Percentiles rank a stretch among this genome's conserved stretches.
Conservation (phyloP, 257 asterid genomes). For the Cinchona pubescens region DNA sequence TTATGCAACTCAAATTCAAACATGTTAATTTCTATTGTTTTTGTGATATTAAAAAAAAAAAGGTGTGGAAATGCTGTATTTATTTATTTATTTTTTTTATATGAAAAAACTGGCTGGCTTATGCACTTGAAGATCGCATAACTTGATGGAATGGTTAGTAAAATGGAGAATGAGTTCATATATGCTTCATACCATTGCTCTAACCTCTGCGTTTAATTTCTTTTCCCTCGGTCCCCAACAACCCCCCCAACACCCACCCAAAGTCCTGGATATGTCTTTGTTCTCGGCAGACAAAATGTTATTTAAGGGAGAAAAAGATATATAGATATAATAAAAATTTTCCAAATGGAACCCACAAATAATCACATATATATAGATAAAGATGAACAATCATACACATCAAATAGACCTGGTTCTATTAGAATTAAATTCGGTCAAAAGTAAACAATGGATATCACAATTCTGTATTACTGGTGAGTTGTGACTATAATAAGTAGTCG, state of each 20-base stretch:
- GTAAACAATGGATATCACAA: too few species aligned
- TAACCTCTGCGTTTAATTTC: background rate
- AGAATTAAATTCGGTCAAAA: background rate
- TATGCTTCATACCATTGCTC: background rate
- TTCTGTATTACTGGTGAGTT: background rate
- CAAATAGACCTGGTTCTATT: background rate
- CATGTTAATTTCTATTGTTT: too few species aligned
- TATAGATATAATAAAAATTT: background rate
- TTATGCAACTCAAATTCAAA: too few species aligned
- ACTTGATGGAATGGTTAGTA: background rate
- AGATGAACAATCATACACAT: background rate
- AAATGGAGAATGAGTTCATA: background rate
- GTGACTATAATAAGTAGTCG: too few species aligned
- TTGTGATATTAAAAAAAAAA: too few species aligned
- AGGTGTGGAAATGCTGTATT: background rate
- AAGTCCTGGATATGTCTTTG: background rate
- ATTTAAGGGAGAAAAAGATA: background rate
- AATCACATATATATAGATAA: background rate
- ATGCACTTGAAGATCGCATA: background rate
- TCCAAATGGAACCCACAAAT: slow-evolving; percentile 13
- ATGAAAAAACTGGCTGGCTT: too few species aligned
- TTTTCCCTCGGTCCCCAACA: too few species aligned
- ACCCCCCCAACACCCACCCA: too few species aligned
- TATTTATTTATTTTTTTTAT: too few species aligned
- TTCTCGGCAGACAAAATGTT: background rate